phyloP scores from a whole-genome alignment of 1,139 yeast genomes.

The Pichia sp. region DNA sequence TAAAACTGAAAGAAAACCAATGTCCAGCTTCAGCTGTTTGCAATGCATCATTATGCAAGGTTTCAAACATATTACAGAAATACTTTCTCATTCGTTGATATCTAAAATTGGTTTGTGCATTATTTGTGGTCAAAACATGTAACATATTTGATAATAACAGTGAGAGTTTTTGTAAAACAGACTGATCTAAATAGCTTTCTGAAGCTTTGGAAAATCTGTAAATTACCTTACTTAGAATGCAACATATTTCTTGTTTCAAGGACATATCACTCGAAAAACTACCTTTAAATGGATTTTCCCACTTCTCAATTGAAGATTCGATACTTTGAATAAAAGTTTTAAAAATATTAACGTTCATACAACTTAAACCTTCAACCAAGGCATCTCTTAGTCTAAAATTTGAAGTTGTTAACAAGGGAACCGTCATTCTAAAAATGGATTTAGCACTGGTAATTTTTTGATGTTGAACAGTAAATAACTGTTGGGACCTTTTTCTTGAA shows the following conservation, averaged over 20 bases:
- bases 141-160: slow-evolving; percentile 61
- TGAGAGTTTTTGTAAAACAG: slow-evolving; percentile 62
- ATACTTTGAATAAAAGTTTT: slow-evolving; percentile 74
- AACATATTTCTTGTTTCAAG: slow-evolving; percentile 70
- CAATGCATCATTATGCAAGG: slow-evolving; percentile 40
- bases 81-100: slow-evolving; percentile 74
- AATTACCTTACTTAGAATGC: slow-evolving; percentile 64
- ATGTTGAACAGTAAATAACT: slow-evolving; percentile 74
- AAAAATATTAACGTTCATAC: slow-evolving; percentile 85
- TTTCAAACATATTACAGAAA: slow-evolving; percentile 72
- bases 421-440: slow-evolving; percentile 80
- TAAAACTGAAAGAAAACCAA: slow-evolving; percentile 79
- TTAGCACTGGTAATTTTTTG: slow-evolving; percentile 91
- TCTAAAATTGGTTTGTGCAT: slow-evolving; percentile 60
- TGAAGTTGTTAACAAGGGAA: slow-evolving; percentile 70
- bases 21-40: slow-evolving; percentile 32
- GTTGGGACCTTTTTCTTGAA: slow-evolving; percentile 66
- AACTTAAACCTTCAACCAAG: slow-evolving; percentile 77
- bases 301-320: slow-evolving; percentile 53
- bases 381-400: slow-evolving; percentile 77
- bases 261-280: slow-evolving; percentile 16
- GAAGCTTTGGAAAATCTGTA: slow-evolving; percentile 53
- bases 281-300: slow-evolving; percentile 39
- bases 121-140: slow-evolving; percentile 49
- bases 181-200: slow-evolving; percentile 54